Evolutionary conservation across 106 monocot species (phyloP).

Genomic region (Vanilla planifolia): DNA sequence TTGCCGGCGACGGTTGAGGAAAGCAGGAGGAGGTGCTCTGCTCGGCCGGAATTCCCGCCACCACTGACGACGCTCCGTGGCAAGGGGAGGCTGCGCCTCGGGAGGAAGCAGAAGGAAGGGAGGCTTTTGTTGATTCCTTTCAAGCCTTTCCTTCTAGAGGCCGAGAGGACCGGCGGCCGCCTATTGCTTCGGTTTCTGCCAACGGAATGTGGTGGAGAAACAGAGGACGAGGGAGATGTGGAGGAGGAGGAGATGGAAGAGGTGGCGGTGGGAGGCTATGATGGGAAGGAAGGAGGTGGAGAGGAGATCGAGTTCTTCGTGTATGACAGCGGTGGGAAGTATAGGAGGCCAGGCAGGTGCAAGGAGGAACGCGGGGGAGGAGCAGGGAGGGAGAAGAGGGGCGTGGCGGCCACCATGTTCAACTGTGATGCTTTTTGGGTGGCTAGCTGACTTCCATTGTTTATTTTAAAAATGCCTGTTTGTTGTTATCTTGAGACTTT

Average conservation of each 20-base stretch:
- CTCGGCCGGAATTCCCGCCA: not conserved
- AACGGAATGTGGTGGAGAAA: not conserved
- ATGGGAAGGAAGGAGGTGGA: not conserved
- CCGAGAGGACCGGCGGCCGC: constrained; percentile 9
- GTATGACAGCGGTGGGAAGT: not conserved
- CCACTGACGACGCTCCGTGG: constrained; percentile 3
- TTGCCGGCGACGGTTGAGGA: not conserved
- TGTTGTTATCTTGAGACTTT: too few species aligned
- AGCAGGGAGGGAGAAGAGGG: not conserved
- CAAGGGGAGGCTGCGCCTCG: not conserved
- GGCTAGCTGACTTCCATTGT: too few species aligned
- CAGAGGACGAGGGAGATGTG: not conserved
- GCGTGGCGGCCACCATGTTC: not conserved
- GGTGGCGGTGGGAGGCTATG: not conserved
- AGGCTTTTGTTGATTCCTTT: constrained; percentile 12
- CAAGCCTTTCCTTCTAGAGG: not conserved
- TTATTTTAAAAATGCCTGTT: too few species aligned
- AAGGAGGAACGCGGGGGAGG: constrained; percentile 3
- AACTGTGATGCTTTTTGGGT: constrained; percentile 2
- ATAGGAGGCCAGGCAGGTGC: constrained; percentile 3
- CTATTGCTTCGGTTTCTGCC: constrained; percentile 4
- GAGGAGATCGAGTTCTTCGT: too few species aligned
- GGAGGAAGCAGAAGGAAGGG: constrained; percentile 5
- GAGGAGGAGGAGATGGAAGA: not conserved
- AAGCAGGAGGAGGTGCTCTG: not conserved